A percentile compares a stretch with the other conserved stretches of the same genome.
Evolutionary conservation across 495 filamentous ascomycete species (phyloP).

Genomic region (Penicillium flavigenum): DNA sequence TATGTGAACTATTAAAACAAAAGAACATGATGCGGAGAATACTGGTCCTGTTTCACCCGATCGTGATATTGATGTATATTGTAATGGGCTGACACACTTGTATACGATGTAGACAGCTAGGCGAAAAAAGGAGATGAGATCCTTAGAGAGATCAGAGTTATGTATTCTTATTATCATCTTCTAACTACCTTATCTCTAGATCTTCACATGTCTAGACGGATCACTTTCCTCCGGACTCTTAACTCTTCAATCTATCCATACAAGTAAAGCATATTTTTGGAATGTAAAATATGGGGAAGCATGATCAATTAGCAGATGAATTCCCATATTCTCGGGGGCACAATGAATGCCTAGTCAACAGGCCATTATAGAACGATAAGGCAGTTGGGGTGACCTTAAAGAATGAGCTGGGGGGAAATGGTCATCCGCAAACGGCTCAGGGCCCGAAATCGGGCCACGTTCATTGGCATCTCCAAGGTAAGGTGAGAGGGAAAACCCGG

Average conservation of each 20-base stretch:
- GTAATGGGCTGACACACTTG: background rate
- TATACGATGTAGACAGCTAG: constrained; percentile 5
- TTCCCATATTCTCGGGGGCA: constrained; percentile 6
- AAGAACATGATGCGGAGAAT: background rate
- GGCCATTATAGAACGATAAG: constrained; percentile 17
- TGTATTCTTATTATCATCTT: constrained; percentile 38
- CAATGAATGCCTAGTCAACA: constrained; percentile 9
- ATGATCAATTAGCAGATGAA: background rate
- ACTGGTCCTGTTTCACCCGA: background rate
- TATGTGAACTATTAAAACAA: background rate
- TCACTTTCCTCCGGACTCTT: constrained; percentile 4
- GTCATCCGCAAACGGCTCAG: constrained; percentile 17
- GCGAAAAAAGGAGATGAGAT: constrained; percentile 16
- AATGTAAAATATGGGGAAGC: background rate
- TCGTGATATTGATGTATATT: background rate
- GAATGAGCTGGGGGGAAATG: constrained; percentile 31
- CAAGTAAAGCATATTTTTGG: background rate
- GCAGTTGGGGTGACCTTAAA: constrained; percentile 30
- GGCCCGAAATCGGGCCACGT: constrained; percentile 36
- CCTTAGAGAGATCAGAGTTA: constrained; percentile 18
- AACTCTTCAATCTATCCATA: background rate
- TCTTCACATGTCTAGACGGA: constrained; percentile 31
- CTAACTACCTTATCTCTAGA: constrained; percentile 21
- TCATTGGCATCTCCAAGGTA: constrained; percentile 3
- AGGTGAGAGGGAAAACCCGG: constrained; percentile 16